phyloP scores from a whole-genome alignment of 225 moss, liverwort and hornwort species.

The Climacium dendroides region DNA sequence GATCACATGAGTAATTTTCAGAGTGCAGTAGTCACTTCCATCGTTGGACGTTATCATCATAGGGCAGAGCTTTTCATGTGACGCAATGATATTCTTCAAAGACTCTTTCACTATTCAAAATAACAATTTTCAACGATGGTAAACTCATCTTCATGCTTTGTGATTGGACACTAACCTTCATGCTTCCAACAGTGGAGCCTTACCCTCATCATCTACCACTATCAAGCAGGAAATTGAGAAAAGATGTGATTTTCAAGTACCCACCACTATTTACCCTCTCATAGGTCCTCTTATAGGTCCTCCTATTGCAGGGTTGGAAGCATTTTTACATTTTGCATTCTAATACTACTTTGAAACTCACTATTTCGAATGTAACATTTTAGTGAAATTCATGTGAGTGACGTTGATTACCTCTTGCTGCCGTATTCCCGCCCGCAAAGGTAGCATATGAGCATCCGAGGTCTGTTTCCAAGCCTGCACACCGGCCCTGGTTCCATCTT shows the following conservation, averaged over 20 bases:
- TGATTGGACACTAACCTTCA: background rate
- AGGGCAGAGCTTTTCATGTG: background rate
- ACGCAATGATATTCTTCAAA: background rate
- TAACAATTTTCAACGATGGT: background rate
- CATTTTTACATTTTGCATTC: background rate
- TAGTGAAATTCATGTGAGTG: background rate
- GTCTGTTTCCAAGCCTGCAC: constrained; percentile 21
- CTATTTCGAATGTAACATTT: background rate
- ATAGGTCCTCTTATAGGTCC: too few relatives aligned
- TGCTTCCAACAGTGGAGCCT: background rate
- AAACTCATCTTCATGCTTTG: background rate
- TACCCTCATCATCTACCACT: background rate
- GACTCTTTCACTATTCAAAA: background rate
- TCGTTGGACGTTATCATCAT: background rate
- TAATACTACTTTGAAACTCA: background rate
- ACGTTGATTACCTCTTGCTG: constrained; percentile 41
- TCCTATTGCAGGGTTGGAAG: background rate
- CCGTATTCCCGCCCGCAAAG: constrained; percentile 74
- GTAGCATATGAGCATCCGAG: constrained; percentile 77
- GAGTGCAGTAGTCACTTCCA: background rate
- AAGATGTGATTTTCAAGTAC: background rate
- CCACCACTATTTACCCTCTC: background rate
- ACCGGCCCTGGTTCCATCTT: constrained; percentile 17
- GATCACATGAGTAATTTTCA: background rate
- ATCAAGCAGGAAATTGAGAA: background rate